Evolutionary conservation across 208 protist species (phyloP).

Genomic region (Wallacemonas rigidus): DNA sequence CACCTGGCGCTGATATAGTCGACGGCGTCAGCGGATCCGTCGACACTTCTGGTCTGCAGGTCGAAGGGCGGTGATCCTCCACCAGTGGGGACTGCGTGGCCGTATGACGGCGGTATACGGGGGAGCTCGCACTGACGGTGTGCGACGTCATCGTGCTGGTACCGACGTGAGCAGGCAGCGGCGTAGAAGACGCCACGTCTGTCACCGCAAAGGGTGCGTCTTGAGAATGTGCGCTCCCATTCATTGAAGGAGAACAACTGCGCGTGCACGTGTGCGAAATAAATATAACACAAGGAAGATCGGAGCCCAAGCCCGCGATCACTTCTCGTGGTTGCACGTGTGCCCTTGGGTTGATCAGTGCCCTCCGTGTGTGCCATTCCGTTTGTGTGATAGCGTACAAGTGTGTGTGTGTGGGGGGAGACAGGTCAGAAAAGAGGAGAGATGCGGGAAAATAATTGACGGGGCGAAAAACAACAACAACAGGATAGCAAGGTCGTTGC

Average conservation of each 20-base stretch:
- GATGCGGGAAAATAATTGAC: too few relatives aligned
- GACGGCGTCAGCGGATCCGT: neutral
- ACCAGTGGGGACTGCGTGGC: neutral
- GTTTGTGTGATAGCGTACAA: too few relatives aligned
- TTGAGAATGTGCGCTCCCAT: neutral
- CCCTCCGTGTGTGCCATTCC: too few relatives aligned
- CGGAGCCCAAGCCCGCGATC: too few relatives aligned
- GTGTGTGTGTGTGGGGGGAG: too few relatives aligned
- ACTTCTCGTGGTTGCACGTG: too few relatives aligned
- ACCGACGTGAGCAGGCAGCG: neutral
- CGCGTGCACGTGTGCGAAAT: neutral
- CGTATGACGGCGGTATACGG: neutral
- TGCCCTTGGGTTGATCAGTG: too few relatives aligned
- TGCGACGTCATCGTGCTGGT: neutral
- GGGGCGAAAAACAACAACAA: too few relatives aligned
- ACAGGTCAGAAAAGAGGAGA: too few relatives aligned
- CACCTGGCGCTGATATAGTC: neutral
- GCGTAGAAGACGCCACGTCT: neutral
- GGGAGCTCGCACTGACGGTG: neutral
- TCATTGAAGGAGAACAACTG: neutral
- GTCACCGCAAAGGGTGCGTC: conserved; percentile 4
- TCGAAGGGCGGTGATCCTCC: neutral
- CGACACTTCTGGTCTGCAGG: neutral
- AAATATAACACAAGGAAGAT: too few relatives aligned
- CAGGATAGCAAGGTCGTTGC: too few relatives aligned